Evolutionary conservation across 2,329 filamentous ascomycete genomes (phyloP).

Genomic region (Arthrobotrys iridis): DNA sequence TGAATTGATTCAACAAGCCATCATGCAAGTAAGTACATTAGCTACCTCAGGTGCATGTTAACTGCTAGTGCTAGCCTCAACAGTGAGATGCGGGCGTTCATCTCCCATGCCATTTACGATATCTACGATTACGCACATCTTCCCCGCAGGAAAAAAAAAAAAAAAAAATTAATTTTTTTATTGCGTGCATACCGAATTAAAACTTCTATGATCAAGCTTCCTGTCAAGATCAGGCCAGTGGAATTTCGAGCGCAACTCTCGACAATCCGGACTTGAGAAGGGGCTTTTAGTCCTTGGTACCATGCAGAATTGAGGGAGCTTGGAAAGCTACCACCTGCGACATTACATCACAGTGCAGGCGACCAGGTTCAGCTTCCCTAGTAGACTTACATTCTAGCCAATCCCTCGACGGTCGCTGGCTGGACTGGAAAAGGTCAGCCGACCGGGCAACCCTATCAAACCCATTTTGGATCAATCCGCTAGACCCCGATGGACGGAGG

Average conservation of each 20-base stretch:
- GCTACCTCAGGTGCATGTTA: too few species aligned
- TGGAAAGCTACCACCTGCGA: slow-evolving; percentile 23
- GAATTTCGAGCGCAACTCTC: slow-evolving; percentile 22
- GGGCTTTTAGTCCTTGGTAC: slow-evolving; percentile 8
- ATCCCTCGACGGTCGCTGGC: slow-evolving; percentile 36
- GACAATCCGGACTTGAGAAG: slow-evolving; percentile 9
- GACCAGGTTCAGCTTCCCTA: slow-evolving; percentile 39
- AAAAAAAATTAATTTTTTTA: too few species aligned
- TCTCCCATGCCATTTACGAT: not conserved
- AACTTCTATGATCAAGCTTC: not conserved
- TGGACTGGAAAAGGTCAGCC: slow-evolving; percentile 45
- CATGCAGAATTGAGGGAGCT: not conserved
- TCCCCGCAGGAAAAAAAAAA: not conserved
- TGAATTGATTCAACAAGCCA: not conserved
- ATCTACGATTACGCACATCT: slow-evolving; percentile 28
- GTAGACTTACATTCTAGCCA: slow-evolving; percentile 39
- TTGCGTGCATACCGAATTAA: not conserved
- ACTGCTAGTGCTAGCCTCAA: slow-evolving; percentile 24
- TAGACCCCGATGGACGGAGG: slow-evolving; percentile 41
- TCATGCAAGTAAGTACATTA: slow-evolving; percentile 53
- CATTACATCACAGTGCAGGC: slow-evolving; percentile 52
- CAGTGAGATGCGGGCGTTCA: not conserved
- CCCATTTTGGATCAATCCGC: slow-evolving; percentile 15
- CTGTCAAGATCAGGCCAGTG: slow-evolving; percentile 19
- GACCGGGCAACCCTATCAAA: slow-evolving; percentile 34